Evolutionary conservation across 2,329 filamentous ascomycete species (phyloP).

Genomic region (Aurifilum marmelostoma): DNA sequence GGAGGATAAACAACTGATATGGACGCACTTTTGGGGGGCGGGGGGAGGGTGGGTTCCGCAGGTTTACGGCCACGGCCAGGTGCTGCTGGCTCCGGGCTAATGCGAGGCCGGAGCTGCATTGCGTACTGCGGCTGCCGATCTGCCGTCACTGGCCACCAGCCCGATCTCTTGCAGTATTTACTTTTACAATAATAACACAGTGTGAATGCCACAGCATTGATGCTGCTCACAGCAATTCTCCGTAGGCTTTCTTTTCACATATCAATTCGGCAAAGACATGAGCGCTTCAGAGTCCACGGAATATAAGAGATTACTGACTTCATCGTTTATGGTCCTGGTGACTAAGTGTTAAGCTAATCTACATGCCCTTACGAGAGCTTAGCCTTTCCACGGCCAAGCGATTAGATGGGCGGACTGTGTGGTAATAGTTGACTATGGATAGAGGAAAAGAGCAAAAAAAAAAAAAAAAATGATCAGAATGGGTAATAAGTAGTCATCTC

Average conservation of each 20-base stretch:
- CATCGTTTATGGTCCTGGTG: background rate
- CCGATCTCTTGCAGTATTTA: background rate
- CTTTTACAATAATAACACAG: too few species aligned
- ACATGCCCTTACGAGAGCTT: background rate
- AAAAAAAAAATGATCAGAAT: constrained; percentile 1
- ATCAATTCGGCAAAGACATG: background rate
- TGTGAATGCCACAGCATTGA: background rate
- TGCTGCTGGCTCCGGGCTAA: background rate
- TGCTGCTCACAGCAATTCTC: background rate
- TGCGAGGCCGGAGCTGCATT: background rate
- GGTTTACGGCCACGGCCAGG: background rate
- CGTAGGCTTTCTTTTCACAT: background rate
- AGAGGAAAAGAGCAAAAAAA: background rate
- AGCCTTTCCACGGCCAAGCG: background rate
- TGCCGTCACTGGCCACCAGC: background rate
- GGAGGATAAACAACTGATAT: background rate
- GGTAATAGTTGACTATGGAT: background rate
- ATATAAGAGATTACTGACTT: background rate
- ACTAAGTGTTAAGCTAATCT: constrained; percentile 8
- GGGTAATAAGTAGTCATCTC: constrained; percentile 2
- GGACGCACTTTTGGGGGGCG: background rate
- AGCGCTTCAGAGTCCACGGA: background rate
- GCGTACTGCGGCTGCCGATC: background rate
- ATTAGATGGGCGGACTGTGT: background rate
- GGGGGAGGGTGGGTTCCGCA: too few species aligned